phyloP scores from a whole-genome alignment of 2,329 filamentous ascomycete species.

The Pyrenophora tritici-repentis region DNA sequence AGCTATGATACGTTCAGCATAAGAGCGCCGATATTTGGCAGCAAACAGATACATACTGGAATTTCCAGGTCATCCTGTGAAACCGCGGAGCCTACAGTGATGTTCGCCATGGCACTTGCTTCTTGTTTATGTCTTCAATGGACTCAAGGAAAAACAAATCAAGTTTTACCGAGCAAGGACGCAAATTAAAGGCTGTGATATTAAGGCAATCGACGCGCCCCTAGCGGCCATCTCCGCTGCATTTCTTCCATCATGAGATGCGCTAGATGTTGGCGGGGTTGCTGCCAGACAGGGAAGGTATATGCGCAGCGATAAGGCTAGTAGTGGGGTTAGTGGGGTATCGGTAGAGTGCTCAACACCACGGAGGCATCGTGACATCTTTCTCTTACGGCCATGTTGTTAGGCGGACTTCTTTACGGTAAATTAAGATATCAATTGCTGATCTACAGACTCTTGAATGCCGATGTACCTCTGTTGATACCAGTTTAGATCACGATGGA shows the following conservation, averaged over 20 bases:
- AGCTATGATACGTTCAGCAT: constrained; percentile 55
- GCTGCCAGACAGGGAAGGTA: constrained; percentile 32
- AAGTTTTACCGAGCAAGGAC: neutral
- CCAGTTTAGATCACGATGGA: too few species aligned
- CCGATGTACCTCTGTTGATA: too few species aligned
- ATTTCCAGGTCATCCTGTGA: constrained; percentile 48
- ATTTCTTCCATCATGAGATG: constrained; percentile 16
- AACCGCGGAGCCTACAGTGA: constrained; percentile 42
- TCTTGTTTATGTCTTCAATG: neutral
- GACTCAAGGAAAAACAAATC: too few species aligned
- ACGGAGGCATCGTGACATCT: neutral
- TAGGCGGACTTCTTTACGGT: too few species aligned
- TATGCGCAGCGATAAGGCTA: constrained; percentile 34
- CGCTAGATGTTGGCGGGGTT: constrained; percentile 21
- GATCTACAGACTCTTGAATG: too few species aligned
- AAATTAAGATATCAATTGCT: too few species aligned
- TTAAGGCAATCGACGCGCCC: constrained; percentile 14
- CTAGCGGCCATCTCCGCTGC: constrained; percentile 28
- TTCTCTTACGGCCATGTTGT: too few species aligned
- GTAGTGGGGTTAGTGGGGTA: constrained; percentile 22
- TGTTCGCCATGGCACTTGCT: constrained; percentile 23
- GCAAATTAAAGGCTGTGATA: neutral
- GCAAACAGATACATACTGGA: constrained; percentile 38
- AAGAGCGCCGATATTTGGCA: neutral
- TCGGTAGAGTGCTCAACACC: constrained; percentile 13